A percentile compares a stretch with the other conserved stretches of the same genome.
Evolutionary conservation across 345 rosid genomes (phyloP).

Genomic region (Punica granatum): DNA sequence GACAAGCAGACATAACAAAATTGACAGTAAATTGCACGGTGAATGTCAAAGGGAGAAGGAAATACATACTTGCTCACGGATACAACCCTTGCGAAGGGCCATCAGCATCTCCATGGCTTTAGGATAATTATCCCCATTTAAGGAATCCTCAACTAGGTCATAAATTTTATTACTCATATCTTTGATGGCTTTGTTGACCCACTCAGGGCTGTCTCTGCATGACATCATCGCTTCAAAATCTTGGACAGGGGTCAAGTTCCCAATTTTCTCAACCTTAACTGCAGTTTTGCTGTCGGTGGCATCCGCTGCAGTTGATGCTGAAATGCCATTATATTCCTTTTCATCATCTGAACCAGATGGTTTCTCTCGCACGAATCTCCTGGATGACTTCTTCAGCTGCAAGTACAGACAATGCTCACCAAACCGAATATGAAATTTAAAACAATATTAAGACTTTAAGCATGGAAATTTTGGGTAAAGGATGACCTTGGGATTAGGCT

Average conservation of each 20-base stretch:
- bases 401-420: slow-evolving; percentile 10
- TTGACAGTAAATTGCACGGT: neutral
- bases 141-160: slow-evolving; percentile 36
- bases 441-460: neutral
- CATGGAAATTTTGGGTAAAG: neutral
- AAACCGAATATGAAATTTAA: neutral
- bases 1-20: neutral
- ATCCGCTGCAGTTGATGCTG: slow-evolving; percentile 19
- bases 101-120: slow-evolving; percentile 52
- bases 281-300: slow-evolving; percentile 20
- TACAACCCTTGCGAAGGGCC: slow-evolving; percentile 79
- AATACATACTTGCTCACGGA: slow-evolving; percentile 64
- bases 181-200: slow-evolving; percentile 53
- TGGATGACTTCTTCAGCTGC: slow-evolving; percentile 63
- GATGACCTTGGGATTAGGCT: slow-evolving; percentile 69
- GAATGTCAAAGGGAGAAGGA: neutral
- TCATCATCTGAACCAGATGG: slow-evolving; percentile 65
- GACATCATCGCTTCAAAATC: slow-evolving; percentile 86
- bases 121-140: slow-evolving; percentile 30
- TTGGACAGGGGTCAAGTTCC: slow-evolving; percentile 55
- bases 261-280: slow-evolving; percentile 30
- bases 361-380: slow-evolving; percentile 38
- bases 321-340: slow-evolving; percentile 14
- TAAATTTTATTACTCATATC: slow-evolving; percentile 51
- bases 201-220: slow-evolving; percentile 64